Evolutionary conservation across 805 yeast species (phyloP), one percentile per base, ranked within the genome.

Genomic region (Kuraishia piskuri): DNA sequence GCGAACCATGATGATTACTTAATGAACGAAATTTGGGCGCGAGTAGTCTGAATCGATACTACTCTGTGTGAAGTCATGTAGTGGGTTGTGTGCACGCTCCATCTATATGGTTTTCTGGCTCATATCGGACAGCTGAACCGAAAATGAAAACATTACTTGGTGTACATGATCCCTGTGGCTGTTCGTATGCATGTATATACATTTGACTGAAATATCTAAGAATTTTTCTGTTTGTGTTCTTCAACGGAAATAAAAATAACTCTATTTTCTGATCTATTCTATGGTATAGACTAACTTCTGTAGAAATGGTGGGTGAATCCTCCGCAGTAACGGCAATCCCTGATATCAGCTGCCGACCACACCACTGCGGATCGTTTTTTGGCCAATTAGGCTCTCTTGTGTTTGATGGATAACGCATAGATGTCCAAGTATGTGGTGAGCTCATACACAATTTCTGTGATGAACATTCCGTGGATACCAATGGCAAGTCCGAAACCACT

Each of bases 351-450:
- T n/a, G n/a, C n/a, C n/a, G n/a, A n/a, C n/a, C n/a, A 45, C 23
- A 45, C 8, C 48, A 45, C 14, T 24, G 21, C 48, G 20, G 12
- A 21, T 21, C 36, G 22, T 8, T 9, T 44, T 19, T 46, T 21
- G 21, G 50, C 37, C 49, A 52, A 59, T 24, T 55, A 69, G 31
- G 72, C 78, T 65, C 82, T 84, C 62, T 86, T 87, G 64, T 87
- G 89, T 66, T 91, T 90, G 63, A 90, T 89, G 44, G 86, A 77
- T 61, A 91, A 78, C 6, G 96, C 94, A 69, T 83, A 86, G 59
- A 92, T 90, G 64, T 90, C 97, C 61, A 92, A 74, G 63, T 80
- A 90, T 2, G 77, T 71, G 12, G 96, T 89, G 61, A 90, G 87
- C 57, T 83, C 90, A 68, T 83, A 80, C 61, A 92, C 83, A 61